phyloP scores from a whole-genome alignment of 139 green algal genomes.

The Coelastrella sp. region DNA sequence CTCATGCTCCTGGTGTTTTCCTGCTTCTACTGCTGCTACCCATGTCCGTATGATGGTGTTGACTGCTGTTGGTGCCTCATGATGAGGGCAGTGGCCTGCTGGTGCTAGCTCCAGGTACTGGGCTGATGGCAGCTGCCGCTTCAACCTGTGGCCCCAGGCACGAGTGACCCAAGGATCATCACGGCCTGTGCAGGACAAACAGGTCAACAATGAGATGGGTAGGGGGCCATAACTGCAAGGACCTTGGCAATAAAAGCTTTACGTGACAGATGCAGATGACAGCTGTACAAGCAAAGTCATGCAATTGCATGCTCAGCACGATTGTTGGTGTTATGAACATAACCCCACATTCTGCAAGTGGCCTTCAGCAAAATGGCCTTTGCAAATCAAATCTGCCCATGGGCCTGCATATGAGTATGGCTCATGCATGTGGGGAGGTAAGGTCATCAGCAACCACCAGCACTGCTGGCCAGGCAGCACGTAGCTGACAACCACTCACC shows the following conservation, averaged over 20 bases:
- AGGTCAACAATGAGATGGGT: too few relatives aligned
- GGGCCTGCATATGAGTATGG: not conserved
- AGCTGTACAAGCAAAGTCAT: too few relatives aligned
- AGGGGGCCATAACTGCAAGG: too few relatives aligned
- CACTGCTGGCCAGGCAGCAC: too few relatives aligned
- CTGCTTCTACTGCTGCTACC: constrained; percentile 24
- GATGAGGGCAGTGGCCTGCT: constrained; percentile 71
- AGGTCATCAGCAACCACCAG: not conserved
- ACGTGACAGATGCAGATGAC: not conserved
- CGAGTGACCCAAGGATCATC: constrained; percentile 82
- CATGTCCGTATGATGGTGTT: constrained; percentile 31
- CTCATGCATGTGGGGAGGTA: not conserved
- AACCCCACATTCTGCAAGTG: too few relatives aligned
- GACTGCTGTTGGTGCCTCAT: constrained; percentile 64
- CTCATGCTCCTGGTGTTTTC: not conserved
- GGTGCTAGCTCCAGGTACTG: constrained; percentile 70
- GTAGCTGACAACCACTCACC: not conserved
- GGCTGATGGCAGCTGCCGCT: constrained; percentile 37
- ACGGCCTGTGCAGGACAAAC: constrained; percentile 22
- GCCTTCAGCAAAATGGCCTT: too few relatives aligned
- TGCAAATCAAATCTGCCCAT: not conserved
- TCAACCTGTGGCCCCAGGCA: constrained; percentile 67
- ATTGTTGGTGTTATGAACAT: too few relatives aligned
- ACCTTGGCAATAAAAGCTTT: too few relatives aligned
- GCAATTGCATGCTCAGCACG: too few relatives aligned